A percentile compares a stretch with the other conserved stretches of the same genome.
phyloP scores from a whole-genome alignment of 768 basidiomycete genomes.

The Serendipita sp. region DNA sequence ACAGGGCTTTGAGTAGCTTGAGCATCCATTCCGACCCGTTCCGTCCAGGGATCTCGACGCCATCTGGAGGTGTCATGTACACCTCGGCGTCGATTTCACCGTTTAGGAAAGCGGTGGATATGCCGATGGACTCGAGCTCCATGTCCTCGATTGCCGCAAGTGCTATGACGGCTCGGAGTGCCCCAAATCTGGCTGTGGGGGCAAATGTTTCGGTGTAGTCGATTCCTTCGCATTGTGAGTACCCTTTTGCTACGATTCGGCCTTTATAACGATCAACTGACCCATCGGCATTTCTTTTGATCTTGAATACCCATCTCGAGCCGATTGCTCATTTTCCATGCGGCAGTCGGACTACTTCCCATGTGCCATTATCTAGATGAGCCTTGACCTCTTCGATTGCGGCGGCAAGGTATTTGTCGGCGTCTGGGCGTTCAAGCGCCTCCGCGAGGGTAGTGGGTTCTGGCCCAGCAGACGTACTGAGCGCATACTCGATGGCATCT shows the following conservation, averaged over 20 bases:
- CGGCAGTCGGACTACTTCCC: slow-evolving; percentile 13
- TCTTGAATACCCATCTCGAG: slow-evolving; percentile 15
- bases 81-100: slow-evolving; percentile 13
- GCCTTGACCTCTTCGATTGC: slow-evolving; percentile 15
- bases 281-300: slow-evolving; percentile 15
- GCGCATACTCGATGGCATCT: not conserved
- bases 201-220: slow-evolving; percentile 15
- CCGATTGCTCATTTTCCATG: slow-evolving; percentile 12
- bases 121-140: slow-evolving; percentile 13
- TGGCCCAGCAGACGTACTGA: not conserved
- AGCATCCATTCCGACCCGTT: slow-evolving; percentile 4
- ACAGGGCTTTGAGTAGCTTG: slow-evolving; percentile 20
- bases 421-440: slow-evolving; percentile 11
- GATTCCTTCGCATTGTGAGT: slow-evolving; percentile 13
- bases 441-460: slow-evolving; percentile 11
- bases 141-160: slow-evolving; percentile 10
- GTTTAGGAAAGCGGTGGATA: slow-evolving; percentile 11
- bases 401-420: slow-evolving; percentile 13
- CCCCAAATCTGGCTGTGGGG: slow-evolving; percentile 11
- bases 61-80: slow-evolving; percentile 13
- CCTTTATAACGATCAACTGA: slow-evolving; percentile 13
- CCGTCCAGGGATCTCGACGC: slow-evolving; percentile 5
- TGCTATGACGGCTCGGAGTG: slow-evolving; percentile 12
- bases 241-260: slow-evolving; percentile 17
- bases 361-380: slow-evolving; percentile 11